Evolutionary conservation across 208 protist genomes (phyloP).

Genomic region (Acanthamoeba sp.): DNA sequence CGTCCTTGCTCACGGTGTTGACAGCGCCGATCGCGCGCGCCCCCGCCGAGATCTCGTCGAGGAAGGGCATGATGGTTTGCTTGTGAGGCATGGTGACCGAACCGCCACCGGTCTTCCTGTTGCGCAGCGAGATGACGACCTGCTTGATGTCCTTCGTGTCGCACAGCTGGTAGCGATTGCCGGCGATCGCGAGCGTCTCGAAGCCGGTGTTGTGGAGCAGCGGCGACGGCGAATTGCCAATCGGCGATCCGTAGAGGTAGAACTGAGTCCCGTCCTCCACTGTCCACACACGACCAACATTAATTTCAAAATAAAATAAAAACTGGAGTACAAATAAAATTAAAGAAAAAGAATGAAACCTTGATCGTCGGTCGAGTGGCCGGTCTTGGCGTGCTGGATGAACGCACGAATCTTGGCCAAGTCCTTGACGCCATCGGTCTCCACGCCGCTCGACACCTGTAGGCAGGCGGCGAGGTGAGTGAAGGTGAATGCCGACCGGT

Average conservation of each 20-base stretch:
- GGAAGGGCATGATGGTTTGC: constrained; percentile 75
- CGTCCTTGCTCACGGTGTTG: constrained; percentile 75
- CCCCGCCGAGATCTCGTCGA: constrained; percentile 29
- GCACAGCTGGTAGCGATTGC: constrained; percentile 58
- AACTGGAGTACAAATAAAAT: neutral
- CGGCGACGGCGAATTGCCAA: constrained; percentile 69
- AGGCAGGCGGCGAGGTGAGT: neutral
- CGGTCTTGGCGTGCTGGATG: constrained; percentile 30
- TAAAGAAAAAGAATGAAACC: neutral
- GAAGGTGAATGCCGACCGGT: neutral
- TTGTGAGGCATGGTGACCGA: constrained; percentile 79
- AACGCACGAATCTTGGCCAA: constrained; percentile 64
- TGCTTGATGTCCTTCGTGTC: constrained; percentile 72
- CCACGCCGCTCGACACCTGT: constrained; percentile 71
- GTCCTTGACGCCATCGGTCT: constrained; percentile 76
- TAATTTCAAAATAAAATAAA: too few species aligned
- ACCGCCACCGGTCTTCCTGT: constrained; percentile 39
- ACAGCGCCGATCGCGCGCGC: constrained; percentile 68
- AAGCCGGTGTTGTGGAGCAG: constrained; percentile 79
- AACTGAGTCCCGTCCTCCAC: constrained; percentile 24
- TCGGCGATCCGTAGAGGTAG: constrained; percentile 78
- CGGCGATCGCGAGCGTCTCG: constrained; percentile 9
- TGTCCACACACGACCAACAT: neutral
- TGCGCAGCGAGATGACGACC: constrained; percentile 9
- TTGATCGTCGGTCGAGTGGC: neutral